A percentile compares a stretch with the other conserved stretches of the same genome.
Conservation (phyloP, 495 filamentous ascomycete genomes). For the Hypoxylon perforatum region DNA sequence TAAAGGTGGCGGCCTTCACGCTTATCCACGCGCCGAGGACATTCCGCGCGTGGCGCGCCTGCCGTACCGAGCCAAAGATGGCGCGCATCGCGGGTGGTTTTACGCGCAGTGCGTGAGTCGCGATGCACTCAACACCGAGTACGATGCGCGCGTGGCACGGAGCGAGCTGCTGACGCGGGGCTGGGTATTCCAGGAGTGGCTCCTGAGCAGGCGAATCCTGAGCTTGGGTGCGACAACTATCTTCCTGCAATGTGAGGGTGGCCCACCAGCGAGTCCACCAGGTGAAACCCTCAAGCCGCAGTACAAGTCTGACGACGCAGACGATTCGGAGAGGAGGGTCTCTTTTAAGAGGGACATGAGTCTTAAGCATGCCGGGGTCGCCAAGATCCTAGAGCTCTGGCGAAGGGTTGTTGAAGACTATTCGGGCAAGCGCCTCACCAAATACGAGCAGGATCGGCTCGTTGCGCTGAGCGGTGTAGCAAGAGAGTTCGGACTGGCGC, state of each 20-base stretch:
- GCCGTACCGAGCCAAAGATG: not conserved
- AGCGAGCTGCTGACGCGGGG: conserved; percentile 5
- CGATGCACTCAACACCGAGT: too few relatives aligned
- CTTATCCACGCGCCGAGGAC: not conserved
- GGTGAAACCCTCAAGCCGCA: not conserved
- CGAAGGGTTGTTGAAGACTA: not conserved
- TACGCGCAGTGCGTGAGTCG: conserved; percentile 6
- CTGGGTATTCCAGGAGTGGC: conserved; percentile 12
- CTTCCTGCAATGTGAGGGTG: conserved; percentile 9
- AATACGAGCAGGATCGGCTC: not conserved
- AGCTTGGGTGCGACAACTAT: not conserved
- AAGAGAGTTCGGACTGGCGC: not conserved
- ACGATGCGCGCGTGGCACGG: not conserved
- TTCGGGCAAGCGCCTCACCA: not conserved
- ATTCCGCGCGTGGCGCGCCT: not conserved
- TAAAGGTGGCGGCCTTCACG: conserved; percentile 1
- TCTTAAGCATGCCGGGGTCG: too few relatives aligned
- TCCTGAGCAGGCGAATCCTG: not conserved
- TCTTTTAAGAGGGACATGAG: not conserved
- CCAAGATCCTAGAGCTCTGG: too few relatives aligned
- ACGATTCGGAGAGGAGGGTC: not conserved
- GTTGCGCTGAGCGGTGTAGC: not conserved
- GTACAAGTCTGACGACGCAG: not conserved
- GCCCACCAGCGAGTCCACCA: too few relatives aligned
- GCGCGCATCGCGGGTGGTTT: conserved; percentile 1